Evolutionary conservation across 306 rosid genomes (phyloP).

Genomic region (Trichosanthes cucumerina): DNA sequence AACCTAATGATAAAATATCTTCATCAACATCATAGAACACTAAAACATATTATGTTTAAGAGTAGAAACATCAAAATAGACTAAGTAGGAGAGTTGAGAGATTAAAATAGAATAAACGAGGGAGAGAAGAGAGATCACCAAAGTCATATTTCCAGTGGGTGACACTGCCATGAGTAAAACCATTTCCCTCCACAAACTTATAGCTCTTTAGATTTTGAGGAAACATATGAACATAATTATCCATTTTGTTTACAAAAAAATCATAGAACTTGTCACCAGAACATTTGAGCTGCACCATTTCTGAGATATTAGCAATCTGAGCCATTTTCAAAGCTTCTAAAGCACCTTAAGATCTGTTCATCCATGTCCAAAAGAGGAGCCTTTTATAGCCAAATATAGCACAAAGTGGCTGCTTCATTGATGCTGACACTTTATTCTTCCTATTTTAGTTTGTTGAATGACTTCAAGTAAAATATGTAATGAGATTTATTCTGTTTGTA

Average conservation of each 20-base stretch:
- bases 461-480: neutral
- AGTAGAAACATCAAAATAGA: no score
- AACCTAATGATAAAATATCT: no score
- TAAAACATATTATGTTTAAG: no score
- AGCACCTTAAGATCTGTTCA: neutral
- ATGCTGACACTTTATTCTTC: neutral
- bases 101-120: neutral
- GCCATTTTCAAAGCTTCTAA: neutral
- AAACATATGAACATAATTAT: neutral
- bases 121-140: neutral
- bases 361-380: neutral
- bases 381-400: neutral
- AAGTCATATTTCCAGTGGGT: neutral
- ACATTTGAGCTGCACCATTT: neutral
- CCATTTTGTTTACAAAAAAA: neutral
- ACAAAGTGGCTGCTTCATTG: neutral
- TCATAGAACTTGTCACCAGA: neutral
- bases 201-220: neutral
- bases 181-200: neutral
- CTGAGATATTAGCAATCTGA: neutral
- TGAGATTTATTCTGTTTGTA: neutral
- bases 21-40: neutral
- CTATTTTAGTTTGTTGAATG: neutral
- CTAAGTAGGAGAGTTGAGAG: neutral
- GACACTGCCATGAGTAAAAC: neutral